Evolutionary conservation across 345 rosid genomes (phyloP).

Genomic region (Hibiscus mutabilis): DNA sequence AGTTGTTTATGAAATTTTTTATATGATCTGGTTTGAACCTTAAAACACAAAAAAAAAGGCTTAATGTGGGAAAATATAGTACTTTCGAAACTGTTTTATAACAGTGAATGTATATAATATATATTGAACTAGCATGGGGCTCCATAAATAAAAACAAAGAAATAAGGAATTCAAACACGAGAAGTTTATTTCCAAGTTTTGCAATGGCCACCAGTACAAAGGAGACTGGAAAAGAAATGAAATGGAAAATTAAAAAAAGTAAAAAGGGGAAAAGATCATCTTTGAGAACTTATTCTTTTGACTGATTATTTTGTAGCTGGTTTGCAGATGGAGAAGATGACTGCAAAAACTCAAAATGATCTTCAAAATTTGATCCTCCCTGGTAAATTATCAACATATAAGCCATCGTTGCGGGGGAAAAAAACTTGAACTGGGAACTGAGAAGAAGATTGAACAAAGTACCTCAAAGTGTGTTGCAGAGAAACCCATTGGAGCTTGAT

Average conservation of each 20-base stretch:
- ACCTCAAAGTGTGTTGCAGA: slow-evolving; percentile 73
- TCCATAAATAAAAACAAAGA: slow-evolving; percentile 12
- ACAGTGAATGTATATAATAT: background rate
- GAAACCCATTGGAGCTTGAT: slow-evolving; percentile 43
- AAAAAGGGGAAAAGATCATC: background rate
- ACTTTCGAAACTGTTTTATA: background rate
- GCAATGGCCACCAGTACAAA: slow-evolving; percentile 26
- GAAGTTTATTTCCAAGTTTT: slow-evolving; percentile 31
- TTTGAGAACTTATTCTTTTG: slow-evolving; percentile 9
- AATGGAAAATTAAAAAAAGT: background rate
- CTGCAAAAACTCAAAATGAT: slow-evolving; percentile 30
- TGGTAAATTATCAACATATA: slow-evolving; percentile 12
- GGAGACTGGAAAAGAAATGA: background rate
- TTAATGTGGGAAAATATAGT: background rate
- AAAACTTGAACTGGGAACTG: too few relatives aligned
- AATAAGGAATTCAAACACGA: slow-evolving; percentile 2
- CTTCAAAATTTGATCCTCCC: slow-evolving; percentile 45
- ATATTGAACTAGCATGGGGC: slow-evolving; percentile 15
- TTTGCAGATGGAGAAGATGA: slow-evolving; percentile 37
- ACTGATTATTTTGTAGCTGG: slow-evolving; percentile 47
- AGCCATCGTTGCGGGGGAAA: background rate
- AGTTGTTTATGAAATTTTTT: too few relatives aligned
- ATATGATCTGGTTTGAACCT: too few relatives aligned
- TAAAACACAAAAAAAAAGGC: too few relatives aligned
- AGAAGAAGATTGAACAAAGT: background rate